Conservation (phyloP, 1,284 basidiomycete genomes). For the Papiliotrema flavescens region DNA sequence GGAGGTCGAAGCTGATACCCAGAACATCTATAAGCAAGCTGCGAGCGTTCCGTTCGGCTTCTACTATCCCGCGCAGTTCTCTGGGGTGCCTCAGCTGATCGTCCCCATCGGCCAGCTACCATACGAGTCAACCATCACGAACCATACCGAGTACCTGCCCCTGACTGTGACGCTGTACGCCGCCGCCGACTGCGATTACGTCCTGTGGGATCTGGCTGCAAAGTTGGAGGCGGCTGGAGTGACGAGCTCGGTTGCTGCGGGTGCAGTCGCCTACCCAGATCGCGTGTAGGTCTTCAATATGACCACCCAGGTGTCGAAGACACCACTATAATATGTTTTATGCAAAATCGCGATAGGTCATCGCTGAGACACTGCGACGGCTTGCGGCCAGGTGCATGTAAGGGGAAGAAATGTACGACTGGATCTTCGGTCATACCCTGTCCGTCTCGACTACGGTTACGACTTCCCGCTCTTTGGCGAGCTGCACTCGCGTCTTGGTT, state of each 20-base stretch:
- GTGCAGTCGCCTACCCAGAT: slow-evolving; percentile 3
- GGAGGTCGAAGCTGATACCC: background rate
- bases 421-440: background rate
- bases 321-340: too few species aligned
- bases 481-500: slow-evolving; percentile 22
- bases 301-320: too few species aligned
- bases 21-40: slow-evolving; percentile 23
- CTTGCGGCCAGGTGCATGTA: too few species aligned
- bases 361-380: too few species aligned
- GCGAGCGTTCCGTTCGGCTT: slow-evolving; percentile 37
- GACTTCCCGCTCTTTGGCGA: too few species aligned
- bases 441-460: too few species aligned
- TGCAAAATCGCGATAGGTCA: too few species aligned
- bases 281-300: background rate
- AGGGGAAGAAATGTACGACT: too few species aligned
- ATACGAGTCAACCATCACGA: slow-evolving; percentile 50
- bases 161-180: slow-evolving; percentile 50
- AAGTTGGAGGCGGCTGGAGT: slow-evolving; percentile 31
- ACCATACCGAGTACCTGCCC: slow-evolving; percentile 49
- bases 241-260: slow-evolving; percentile 2
- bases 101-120: slow-evolving; percentile 51
- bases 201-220: slow-evolving; percentile 49
- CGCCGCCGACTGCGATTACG: slow-evolving; percentile 50
- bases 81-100: slow-evolving; percentile 48
- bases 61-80: slow-evolving; percentile 25